A percentile compares a stretch with the other conserved stretches of the same genome.
Evolutionary conservation across 106 monocot species (phyloP).

Genomic region (Phalaenopsis equestris): DNA sequence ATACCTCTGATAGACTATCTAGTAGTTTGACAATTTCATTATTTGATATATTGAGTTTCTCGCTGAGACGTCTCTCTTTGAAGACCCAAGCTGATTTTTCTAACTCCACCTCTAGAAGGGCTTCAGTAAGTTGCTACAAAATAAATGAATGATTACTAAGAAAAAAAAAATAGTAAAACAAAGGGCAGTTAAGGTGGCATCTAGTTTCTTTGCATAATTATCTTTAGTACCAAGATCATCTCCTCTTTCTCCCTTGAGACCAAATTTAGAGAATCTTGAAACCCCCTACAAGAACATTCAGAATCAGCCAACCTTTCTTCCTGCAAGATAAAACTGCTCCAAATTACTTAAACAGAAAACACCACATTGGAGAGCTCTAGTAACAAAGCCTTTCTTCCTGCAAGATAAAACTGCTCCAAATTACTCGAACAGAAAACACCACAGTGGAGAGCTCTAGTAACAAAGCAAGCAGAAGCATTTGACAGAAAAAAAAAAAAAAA

Average conservation of each 20-base stretch:
- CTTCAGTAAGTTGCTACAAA: slow-evolving; percentile 81
- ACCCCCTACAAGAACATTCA: slow-evolving; percentile 28
- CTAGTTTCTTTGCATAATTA: not conserved
- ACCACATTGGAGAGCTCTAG: not conserved
- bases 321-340: slow-evolving; percentile 28
- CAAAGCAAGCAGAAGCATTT: not conserved
- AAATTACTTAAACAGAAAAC: not conserved
- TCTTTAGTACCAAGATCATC: slow-evolving; percentile 56
- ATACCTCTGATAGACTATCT: slow-evolving; percentile 40
- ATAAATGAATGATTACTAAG: not conserved
- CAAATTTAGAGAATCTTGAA: slow-evolving; percentile 40
- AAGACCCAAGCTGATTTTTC: slow-evolving; percentile 51
- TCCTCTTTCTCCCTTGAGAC: slow-evolving; percentile 75
- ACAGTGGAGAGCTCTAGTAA: too few species aligned
- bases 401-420: too few species aligned
- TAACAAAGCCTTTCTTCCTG: too few species aligned
- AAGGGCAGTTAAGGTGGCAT: not conserved
- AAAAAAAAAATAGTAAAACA: not conserved
- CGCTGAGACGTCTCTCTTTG: slow-evolving; percentile 46
- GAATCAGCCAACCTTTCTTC: slow-evolving; percentile 34
- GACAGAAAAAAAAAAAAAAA: not conserved
- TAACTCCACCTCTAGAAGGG: slow-evolving; percentile 72
- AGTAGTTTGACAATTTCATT: slow-evolving; percentile 36
- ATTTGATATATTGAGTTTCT: slow-evolving; percentile 31
- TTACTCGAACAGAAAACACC: too few species aligned